Conservation (phyloP, 371 early-diverging fungal species). For the Massospora cicadina region DNA sequence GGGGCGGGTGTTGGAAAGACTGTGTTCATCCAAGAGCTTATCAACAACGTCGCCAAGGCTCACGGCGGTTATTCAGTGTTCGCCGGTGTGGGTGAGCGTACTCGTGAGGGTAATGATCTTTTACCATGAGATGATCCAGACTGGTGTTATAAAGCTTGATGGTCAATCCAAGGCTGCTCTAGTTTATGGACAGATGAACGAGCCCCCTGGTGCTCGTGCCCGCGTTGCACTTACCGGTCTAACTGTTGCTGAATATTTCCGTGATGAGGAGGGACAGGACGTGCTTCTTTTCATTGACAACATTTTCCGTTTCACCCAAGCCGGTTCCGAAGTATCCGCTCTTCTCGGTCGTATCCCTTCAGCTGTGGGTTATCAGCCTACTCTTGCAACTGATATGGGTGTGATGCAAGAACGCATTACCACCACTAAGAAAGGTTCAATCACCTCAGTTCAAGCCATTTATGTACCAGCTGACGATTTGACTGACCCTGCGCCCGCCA, state of each 20-base stretch:
- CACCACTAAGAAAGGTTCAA: conserved; percentile 98
- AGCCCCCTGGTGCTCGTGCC: conserved; percentile 98
- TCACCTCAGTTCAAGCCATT: conserved; percentile 95
- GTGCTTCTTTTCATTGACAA: conserved; percentile 98
- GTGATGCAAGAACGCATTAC: conserved; percentile 98
- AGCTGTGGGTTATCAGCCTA: conserved; percentile 99
- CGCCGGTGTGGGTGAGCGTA: conserved; percentile 95
- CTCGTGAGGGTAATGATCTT: conserved; percentile 97
- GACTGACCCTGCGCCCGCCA: conserved; percentile 98
- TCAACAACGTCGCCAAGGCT: conserved; percentile 95
- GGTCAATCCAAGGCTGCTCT: conserved; percentile 90
- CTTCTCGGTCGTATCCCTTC: conserved; percentile 97
- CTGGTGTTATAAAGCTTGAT: conserved; percentile 89
- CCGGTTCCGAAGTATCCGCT: conserved; percentile 91
- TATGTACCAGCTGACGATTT: conserved; percentile 98
- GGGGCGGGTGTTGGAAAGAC: conserved; percentile 99
- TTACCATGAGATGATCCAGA: conserved; percentile 92
- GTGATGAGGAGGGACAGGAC: conserved; percentile 97
- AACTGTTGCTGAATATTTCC: conserved; percentile 98
- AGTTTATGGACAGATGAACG: conserved; percentile 98
- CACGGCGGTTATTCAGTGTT: conserved; percentile 98
- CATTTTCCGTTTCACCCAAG: conserved; percentile 96
- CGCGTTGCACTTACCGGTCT: conserved; percentile 96
- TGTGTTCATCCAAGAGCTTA: conserved; percentile 94
- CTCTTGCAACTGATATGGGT: conserved; percentile 46